A percentile compares a stretch with the other conserved stretches of the same genome.
Evolutionary conservation across 2,329 filamentous ascomycete genomes (phyloP).

Genomic region (Fusarium pseudoanthophilum): DNA sequence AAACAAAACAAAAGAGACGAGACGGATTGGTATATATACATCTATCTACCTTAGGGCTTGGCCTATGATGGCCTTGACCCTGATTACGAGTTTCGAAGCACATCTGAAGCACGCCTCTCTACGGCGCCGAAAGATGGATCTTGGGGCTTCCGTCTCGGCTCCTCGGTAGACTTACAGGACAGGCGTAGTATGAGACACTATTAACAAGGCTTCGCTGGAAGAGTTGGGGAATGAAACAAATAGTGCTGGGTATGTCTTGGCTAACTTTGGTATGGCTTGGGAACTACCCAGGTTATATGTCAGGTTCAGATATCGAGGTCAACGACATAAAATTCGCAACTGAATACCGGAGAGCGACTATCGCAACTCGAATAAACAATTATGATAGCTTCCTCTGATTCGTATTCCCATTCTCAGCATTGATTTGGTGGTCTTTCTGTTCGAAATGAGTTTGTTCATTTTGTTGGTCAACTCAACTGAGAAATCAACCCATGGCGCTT

Average conservation of each 20-base stretch:
- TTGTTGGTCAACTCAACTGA: not conserved
- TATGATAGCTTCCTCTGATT: not conserved
- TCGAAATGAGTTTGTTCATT: not conserved
- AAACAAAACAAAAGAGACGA: conserved; percentile 39
- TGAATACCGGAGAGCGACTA: not conserved
- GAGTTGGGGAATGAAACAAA: conserved; percentile 26
- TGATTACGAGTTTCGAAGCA: conserved; percentile 33
- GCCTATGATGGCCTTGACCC: conserved; percentile 1
- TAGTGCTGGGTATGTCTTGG: conserved; percentile 23
- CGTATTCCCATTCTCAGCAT: not conserved
- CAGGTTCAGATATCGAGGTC: conserved; percentile 1
- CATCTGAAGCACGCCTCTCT: conserved; percentile 41
- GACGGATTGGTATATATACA: conserved; percentile 49
- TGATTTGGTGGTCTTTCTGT: not conserved
- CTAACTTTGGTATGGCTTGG: conserved; percentile 18
- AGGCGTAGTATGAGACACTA: conserved; percentile 33
- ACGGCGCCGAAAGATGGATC: conserved; percentile 29
- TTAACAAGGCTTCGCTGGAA: conserved; percentile 19
- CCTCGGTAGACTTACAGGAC: conserved; percentile 12
- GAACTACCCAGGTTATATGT: conserved; percentile 21
- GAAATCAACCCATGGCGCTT: conserved; percentile 18
- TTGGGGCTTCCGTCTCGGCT: conserved; percentile 40
- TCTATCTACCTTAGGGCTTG: not conserved
- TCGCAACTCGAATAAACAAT: not conserved
- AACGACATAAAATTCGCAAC: not conserved